Base-by-base conservation (phyloP, 169 alveolate genomes). In the Cryptosporidium parvum region DNA sequence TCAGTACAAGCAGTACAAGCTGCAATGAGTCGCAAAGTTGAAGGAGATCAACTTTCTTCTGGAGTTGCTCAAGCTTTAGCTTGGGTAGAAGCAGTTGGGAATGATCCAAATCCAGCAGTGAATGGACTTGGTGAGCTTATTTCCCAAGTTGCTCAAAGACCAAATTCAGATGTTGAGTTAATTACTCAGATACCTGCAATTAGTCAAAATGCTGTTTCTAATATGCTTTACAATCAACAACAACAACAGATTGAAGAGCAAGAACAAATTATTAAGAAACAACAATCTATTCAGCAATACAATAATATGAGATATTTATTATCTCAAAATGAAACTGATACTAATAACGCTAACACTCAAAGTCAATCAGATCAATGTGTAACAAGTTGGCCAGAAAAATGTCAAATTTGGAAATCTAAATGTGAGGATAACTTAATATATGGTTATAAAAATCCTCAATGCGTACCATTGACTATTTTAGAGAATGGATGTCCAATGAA, bases 11-110 rank as follows among this genome's bases (percentile, higher is more conserved):
- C 89, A 14, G 89, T 80, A 9, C 89, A 80, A 33, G 75, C 89
- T 21, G 89, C 89, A 37, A 42, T 80, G 75, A 80, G 70, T 12
- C 72, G 65, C 10, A 80, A 80, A 48, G 89, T 80, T 9, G 89
- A 80, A 65, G 89, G 89, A 18, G 89, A 80, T 48, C 80, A 80
- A 37, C 67, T 80, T 59, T 80, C 89, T 45, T 59, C 89, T 2
- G 89, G 89, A 42, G 89, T 80, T 65, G 89, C 89, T 62, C 89
- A 80, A 51, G 89, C 89, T 3, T 33, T 80, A 12, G 89, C 89
- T 21, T 80, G 89, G 89, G 89, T 80, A 29, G 89, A 80, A 51
- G 89, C 89, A 4, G 89, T 80, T 8, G 89, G 89, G 3, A 80
- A 80, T n/a, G 89, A 80, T 48, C 89, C 89, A 31, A 80, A 80